These are phyloP conservation scores for Chrysanthemum makinoi DNA, from an alignment of 129 eudicot genomes.

Conservation along the genomic window DNA sequence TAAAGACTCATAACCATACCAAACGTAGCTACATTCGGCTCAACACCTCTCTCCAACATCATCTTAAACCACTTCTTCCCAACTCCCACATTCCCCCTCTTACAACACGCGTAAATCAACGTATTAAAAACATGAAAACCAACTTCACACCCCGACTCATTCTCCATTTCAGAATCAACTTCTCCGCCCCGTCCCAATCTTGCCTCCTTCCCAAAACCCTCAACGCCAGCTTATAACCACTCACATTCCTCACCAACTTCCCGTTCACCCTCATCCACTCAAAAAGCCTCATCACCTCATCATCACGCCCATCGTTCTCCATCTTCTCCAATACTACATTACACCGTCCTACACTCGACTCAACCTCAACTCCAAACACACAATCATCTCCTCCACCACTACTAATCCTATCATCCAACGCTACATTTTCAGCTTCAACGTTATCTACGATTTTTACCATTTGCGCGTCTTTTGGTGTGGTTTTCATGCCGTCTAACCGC, in stretches of 20 bases:
- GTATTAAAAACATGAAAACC: slow-evolving; percentile 67
- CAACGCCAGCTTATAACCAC: slow-evolving; percentile 63
- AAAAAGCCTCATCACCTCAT: slow-evolving; percentile 52
- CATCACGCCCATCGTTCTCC: slow-evolving; percentile 54
- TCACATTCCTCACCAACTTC: slow-evolving; percentile 58
- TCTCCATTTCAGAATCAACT: slow-evolving; percentile 60
- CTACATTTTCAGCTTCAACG: slow-evolving; percentile 1
- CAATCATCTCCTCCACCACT: slow-evolving; percentile 23
- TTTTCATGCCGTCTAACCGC: slow-evolving; percentile 41
- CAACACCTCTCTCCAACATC: slow-evolving; percentile 67
- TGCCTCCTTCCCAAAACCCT: slow-evolving; percentile 82
- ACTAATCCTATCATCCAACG: slow-evolving; percentile 12
- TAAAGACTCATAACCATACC: slow-evolving; percentile 93
- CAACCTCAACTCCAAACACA: slow-evolving; percentile 27
- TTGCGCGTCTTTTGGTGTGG: too few relatives aligned
- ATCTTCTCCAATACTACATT: slow-evolving; percentile 53
- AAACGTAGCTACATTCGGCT: slow-evolving; percentile 85
- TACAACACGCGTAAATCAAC: slow-evolving; percentile 73
- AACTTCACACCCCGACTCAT: slow-evolving; percentile 58
- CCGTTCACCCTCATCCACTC: slow-evolving; percentile 76
- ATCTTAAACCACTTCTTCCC: slow-evolving; percentile 71
- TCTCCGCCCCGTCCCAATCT: slow-evolving; percentile 81
- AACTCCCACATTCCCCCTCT: slow-evolving; percentile 47
- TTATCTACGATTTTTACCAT: background rate
- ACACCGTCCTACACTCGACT: slow-evolving; percentile 48